phyloP scores from a whole-genome alignment of 768 basidiomycete genomes.

The Asterophora lycoperdoides region DNA sequence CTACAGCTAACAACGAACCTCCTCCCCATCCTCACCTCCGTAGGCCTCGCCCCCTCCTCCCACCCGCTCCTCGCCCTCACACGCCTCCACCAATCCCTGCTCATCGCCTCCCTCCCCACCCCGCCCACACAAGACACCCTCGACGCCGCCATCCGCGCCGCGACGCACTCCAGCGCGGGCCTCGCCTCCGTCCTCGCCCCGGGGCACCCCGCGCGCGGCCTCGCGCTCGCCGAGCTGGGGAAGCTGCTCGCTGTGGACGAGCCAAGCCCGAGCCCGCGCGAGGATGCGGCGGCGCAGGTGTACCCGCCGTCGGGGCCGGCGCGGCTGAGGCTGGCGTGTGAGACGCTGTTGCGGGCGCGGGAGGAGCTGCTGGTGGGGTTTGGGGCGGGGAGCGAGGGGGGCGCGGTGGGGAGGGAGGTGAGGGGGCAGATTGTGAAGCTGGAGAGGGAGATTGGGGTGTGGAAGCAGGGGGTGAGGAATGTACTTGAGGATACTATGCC shows the following conservation, averaged over 20 bases:
- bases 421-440: conserved; percentile 54
- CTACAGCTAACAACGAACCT: conserved; percentile 59
- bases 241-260: conserved; percentile 82
- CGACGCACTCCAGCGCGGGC: conserved; percentile 51
- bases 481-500: conserved; percentile 22
- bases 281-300: conserved; percentile 14
- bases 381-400: conserved; percentile 65
- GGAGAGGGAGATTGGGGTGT: conserved; percentile 71
- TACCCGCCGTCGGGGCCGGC: conserved; percentile 69
- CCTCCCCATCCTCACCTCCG: conserved; percentile 57
- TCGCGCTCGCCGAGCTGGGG: conserved; percentile 75
- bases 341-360: conserved; percentile 59
- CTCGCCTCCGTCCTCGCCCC: conserved; percentile 46
- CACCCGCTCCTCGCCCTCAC: conserved; percentile 76
- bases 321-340: conserved; percentile 60
- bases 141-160: conserved; percentile 59
- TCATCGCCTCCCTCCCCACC: conserved; percentile 46
- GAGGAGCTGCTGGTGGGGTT: conserved; percentile 67
- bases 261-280: conserved; percentile 35
- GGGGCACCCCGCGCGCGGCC: conserved; percentile 75
- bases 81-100: conserved; percentile 67
- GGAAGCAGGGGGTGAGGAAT: conserved; percentile 60
- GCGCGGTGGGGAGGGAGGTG: conserved; percentile 61
- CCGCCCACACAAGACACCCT: conserved; percentile 44
- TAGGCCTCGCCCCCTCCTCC: conserved; percentile 56